Evolutionary conservation across 306 rosid genomes (phyloP).

Genomic region (Quillaja saponaria): DNA sequence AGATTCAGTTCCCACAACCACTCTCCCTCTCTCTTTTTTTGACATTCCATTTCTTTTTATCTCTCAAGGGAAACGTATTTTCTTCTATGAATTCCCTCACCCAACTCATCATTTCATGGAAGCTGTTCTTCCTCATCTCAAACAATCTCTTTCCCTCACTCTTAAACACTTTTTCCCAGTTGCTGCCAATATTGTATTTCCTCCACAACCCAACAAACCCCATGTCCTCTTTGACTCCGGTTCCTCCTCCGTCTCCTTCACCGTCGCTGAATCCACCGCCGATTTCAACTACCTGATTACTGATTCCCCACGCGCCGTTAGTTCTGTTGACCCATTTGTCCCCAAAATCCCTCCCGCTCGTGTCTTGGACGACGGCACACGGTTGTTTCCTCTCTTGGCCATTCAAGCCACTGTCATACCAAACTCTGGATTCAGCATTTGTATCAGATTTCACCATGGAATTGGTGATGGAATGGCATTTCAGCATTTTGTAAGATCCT

Average conservation of each 20-base stretch:
- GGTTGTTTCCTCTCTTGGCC: constrained; percentile 22
- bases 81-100: constrained; percentile 35
- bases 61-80: constrained; percentile 32
- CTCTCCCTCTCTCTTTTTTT: constrained; percentile 42
- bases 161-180: constrained; percentile 48
- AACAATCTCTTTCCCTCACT: constrained; percentile 42
- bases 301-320: constrained; percentile 19
- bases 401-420: constrained; percentile 33
- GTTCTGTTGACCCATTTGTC: constrained; percentile 25
- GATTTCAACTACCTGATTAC: constrained; percentile 19
- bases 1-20: constrained; percentile 23
- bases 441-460: constrained; percentile 25
- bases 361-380: background rate
- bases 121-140: constrained; percentile 38
- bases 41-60: constrained; percentile 40
- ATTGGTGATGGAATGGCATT: constrained; percentile 26
- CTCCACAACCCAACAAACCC: constrained; percentile 16
- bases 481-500: constrained; percentile 37
- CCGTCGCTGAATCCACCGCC: constrained; percentile 11
- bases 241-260: constrained; percentile 22
- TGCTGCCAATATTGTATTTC: constrained; percentile 22
- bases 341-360: constrained; percentile 12
- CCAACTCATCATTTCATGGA: constrained; percentile 29
- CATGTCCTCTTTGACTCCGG: constrained; percentile 18
- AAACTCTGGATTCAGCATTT: constrained; percentile 21